Conservation (phyloP, 495 filamentous ascomycete genomes). For the Articulospora tetracladia region DNA sequence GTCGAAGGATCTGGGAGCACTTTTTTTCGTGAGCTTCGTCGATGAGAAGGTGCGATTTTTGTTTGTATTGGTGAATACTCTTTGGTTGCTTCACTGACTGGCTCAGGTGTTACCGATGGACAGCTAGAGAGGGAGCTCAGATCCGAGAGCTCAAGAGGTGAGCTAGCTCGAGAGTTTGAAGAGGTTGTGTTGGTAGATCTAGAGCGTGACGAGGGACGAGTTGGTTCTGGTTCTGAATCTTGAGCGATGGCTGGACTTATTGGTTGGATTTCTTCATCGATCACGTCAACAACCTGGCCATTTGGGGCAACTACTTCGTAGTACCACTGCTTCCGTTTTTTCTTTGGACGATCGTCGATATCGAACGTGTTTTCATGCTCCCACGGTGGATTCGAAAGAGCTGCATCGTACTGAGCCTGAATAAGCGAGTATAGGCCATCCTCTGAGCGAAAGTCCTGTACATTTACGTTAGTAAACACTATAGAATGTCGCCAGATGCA, state of each 20-base stretch:
- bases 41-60: not conserved
- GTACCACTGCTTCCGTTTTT: constrained; percentile 32
- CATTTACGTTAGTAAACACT: constrained; percentile 23
- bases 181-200: constrained; percentile 12
- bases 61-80: not conserved
- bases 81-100: not conserved
- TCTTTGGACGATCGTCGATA: constrained; percentile 36
- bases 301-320: constrained; percentile 16
- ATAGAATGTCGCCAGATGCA: not conserved
- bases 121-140: constrained; percentile 8
- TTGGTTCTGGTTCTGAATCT: not conserved
- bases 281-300: constrained; percentile 19
- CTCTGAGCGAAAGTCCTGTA: constrained; percentile 66
- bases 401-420: constrained; percentile 56
- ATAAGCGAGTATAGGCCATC: constrained; percentile 67
- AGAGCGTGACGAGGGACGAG: constrained; percentile 3
- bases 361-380: constrained; percentile 30
- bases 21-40: not conserved
- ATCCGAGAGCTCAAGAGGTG: not conserved
- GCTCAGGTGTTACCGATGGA: constrained; percentile 1
- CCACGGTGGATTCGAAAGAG: constrained; percentile 26
- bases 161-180: constrained; percentile 12
- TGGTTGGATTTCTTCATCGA: constrained; percentile 9
- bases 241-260: not conserved
- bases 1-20: not conserved